Base-by-base conservation (phyloP, 257 asterid genomes). In the Nicotiana knightiana region DNA sequence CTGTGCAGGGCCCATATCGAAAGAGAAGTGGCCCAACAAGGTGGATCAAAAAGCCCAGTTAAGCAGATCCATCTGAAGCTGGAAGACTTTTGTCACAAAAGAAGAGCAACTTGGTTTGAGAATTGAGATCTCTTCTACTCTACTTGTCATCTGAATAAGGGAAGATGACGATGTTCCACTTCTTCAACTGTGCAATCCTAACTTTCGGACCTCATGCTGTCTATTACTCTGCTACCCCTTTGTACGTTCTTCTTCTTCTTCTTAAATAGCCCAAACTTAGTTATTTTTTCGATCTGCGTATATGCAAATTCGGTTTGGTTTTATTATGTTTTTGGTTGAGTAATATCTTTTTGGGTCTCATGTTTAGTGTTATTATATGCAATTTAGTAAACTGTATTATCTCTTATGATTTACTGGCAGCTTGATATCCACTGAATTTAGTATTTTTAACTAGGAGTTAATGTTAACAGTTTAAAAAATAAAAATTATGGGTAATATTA, bases 141-240 rank as follows among this genome's bases (percentile, higher is more conserved):
- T 53, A 11, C 58, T 11, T 3, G 18, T 11, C 10, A 26, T 3
- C 15, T 3, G 61, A 43, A 80, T 53, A 59, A 79, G 17, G 58
- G 87, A 83, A 62, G 84, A 91, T 96, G 99, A 94, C 99, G 82
- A 67, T 96, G 39, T 96, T 96, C 84, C 99, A 96, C 88, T 96
- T 96, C 88, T 89, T 94, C 89, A 96, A 96, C 93, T 93, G 99
- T 85, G 99, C 99, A 58, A 91, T 96, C 84, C 92, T 96, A 10
- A 96, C 99, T 13, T 96, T 94, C 76, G 99, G 98, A 30, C 98
- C 99, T 82, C 99, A 96, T 91, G 98, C 96, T 81, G 98, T 96
- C 81, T 94, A 96, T 89, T 96, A 96, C 83, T 90, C 99, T 53
- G 99, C 99, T 80, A 96, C 99, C 51, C 99, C 99, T 76, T 81